Evolutionary conservation across 2,329 filamentous ascomycete genomes (phyloP).

Genomic region (Fusarium sp.): DNA sequence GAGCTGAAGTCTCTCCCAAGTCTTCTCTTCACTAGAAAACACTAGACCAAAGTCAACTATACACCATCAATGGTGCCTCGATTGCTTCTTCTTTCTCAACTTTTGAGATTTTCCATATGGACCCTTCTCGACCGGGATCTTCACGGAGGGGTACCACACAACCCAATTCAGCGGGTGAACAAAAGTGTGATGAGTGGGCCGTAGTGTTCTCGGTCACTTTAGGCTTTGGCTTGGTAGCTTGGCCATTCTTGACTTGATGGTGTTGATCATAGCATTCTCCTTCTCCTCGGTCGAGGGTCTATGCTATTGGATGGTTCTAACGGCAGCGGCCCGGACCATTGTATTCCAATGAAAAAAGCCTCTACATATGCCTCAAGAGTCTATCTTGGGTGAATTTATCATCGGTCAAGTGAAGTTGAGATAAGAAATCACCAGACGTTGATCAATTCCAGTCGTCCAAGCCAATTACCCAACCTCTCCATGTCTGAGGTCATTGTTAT

Average conservation of each 20-base stretch:
- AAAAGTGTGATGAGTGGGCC: constrained; percentile 15
- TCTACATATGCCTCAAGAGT: neutral
- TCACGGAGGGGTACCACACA: neutral
- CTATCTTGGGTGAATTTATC: neutral
- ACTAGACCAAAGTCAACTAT: neutral
- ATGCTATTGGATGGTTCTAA: constrained; percentile 16
- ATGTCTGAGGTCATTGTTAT: constrained; percentile 24
- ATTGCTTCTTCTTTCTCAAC: neutral
- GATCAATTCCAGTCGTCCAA: constrained; percentile 28
- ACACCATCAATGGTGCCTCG: neutral
- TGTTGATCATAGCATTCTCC: constrained; percentile 6
- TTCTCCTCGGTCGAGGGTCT: neutral
- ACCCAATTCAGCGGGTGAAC: constrained; percentile 27
- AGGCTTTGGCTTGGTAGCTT: constrained; percentile 10
- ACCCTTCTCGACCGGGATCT: constrained; percentile 17
- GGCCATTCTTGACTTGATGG: neutral
- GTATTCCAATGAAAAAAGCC: neutral
- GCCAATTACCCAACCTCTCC: neutral
- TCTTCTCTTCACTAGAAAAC: neutral
- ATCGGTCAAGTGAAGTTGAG: neutral
- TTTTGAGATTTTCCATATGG: neutral
- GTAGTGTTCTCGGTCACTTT: constrained; percentile 13
- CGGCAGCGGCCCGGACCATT: constrained; percentile 28
- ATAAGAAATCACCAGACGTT: neutral
- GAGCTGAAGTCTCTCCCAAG: neutral